Conservation (phyloP, 805 yeast genomes). For the Scheffersomyces coipomensis region DNA sequence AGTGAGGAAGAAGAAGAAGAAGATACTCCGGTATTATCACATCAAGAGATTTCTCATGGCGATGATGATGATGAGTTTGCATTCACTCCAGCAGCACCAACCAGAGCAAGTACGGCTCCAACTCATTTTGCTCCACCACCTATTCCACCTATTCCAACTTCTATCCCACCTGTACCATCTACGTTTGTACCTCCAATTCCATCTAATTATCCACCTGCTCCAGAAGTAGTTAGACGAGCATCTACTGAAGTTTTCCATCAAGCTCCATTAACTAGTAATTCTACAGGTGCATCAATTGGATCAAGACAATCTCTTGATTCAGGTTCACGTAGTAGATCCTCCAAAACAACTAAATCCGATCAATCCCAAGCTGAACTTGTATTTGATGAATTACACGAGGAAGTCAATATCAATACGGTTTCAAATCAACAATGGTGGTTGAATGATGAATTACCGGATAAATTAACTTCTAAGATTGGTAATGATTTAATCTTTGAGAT, state of each 20-base stretch:
- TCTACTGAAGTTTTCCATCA: constrained; percentile 9
- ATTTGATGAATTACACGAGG: constrained; percentile 24
- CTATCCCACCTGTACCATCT: constrained; percentile 4
- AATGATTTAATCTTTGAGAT: constrained; percentile 61
- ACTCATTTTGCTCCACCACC: constrained; percentile 6
- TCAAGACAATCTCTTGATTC: constrained; percentile 15
- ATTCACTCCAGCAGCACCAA: constrained; percentile 12
- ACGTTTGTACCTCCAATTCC: constrained; percentile 7
- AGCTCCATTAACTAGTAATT: constrained; percentile 1
- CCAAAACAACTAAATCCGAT: constrained; percentile 13
- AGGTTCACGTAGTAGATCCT: constrained; percentile 11
- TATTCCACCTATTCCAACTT: constrained; percentile 3
- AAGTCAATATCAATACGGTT: constrained; percentile 22
- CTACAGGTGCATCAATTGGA: constrained; percentile 13
- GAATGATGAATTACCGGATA: constrained; percentile 54
- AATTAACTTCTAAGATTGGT: constrained; percentile 38
- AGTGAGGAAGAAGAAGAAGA: not conserved
- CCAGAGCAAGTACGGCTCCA: constrained; percentile 11
- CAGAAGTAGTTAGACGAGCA: constrained; percentile 9
- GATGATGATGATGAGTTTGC: constrained; percentile 23
- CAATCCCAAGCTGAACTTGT: constrained; percentile 27
- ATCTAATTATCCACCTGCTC: constrained; percentile 6
- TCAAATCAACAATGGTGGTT: constrained; percentile 65
- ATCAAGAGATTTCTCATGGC: constrained; percentile 5
- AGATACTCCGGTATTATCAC: constrained; percentile 10